Evolutionary conservation across 2,329 filamentous ascomycete species (phyloP), one percentile per base, ranked within the genome.

Genomic region (Ophiostoma quercus): DNA sequence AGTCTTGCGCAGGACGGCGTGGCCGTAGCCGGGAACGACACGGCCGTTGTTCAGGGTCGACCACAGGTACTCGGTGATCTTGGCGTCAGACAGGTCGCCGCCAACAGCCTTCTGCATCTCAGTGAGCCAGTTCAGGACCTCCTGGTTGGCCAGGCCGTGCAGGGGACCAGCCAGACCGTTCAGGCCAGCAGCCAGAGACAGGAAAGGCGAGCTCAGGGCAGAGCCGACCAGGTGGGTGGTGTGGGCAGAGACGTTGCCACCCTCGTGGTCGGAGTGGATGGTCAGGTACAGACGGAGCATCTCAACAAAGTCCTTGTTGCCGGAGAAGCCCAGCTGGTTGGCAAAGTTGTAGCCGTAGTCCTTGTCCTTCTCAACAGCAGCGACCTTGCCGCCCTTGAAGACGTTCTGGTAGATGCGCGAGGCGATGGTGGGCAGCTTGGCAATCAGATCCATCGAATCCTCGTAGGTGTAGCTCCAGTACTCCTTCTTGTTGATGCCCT

Each of bases 391-490:
- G 79, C 96, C 95, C 90, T 98, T 97, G 92, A 96, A 99, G 81
- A 98, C 90, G 82, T 99, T 99, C 86, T 96, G 95, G 90, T 99
- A 99, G 88, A 99, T 99, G 85, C 93, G 92, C 74, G 95, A 86
- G 74, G 95, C 95, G 78, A 99, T 97, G 81, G 92, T 97, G 80
- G 95, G 95, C 77, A 99, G 92, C 90, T 98, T 98, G 79, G 95
- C 95, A 81, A 99, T 99, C 81, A 99, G 87, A 84, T 99, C 94
- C 94, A 99, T 98, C 73, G 94, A 95, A 85, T 99, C 95, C 88
- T 99, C 95, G 79, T 96, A 99, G 77, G 94, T 97, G 88, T 98
- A 94, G 83, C 90, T 89, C 95, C 95, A 99, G 92, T 99, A 99
- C 77, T 98, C 93, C 83, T 94, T 92, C 92, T 99, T 99, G 89